Percentiles rank a stretch among this genome's conserved stretches.
Evolutionary conservation across 306 rosid species (phyloP).

Genomic region (Pterocarpus macrocarpus): DNA sequence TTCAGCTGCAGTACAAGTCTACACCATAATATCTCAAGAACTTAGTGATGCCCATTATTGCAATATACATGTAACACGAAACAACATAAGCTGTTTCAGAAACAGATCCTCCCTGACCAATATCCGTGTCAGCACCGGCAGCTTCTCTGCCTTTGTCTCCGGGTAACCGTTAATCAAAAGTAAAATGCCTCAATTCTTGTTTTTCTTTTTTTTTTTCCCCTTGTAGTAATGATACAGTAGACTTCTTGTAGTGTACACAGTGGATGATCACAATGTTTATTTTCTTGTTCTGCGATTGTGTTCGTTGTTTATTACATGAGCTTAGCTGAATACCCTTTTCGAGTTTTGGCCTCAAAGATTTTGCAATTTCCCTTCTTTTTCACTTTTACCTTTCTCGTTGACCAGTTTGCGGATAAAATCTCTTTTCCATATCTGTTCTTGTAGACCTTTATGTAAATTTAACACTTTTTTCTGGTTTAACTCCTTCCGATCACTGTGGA

Average conservation of each 20-base stretch:
- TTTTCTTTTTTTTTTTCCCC: not conserved
- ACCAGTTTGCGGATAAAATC: slow-evolving; percentile 4
- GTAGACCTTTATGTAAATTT: not conserved
- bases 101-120: not conserved
- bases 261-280: slow-evolving; percentile 20
- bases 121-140: not conserved
- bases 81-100: not conserved
- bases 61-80: not conserved
- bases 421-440: not conserved
- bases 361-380: not conserved
- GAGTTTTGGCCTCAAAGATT: not conserved
- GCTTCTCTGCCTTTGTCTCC: slow-evolving; percentile 5
- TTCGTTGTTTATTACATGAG: not conserved
- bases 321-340: not conserved
- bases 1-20: slow-evolving; percentile 36
- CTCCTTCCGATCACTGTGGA: not conserved
- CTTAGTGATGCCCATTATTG: too few relatives aligned
- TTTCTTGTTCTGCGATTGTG: not conserved
- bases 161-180: slow-evolving; percentile 6
- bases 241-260: not conserved
- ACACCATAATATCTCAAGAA: not conserved
- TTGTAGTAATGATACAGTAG: not conserved
- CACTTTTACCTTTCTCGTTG: slow-evolving; percentile 27
- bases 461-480: not conserved
- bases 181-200: not conserved